phyloP scores from a whole-genome alignment of 2,329 filamentous ascomycete genomes.

The Apiospora pterosperma region DNA sequence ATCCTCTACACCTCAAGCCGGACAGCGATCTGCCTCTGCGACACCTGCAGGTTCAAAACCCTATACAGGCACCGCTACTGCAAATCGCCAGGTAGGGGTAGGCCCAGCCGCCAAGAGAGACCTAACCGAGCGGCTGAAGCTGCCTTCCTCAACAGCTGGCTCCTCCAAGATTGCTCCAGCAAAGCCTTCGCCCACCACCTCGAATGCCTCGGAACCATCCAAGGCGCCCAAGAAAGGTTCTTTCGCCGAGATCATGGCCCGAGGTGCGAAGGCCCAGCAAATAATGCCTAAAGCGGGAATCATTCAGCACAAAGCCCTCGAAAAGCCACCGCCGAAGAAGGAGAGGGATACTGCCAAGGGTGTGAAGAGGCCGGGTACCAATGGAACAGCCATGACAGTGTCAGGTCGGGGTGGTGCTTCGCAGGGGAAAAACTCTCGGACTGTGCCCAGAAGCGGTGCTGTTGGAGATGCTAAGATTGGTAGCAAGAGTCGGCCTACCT shows the following conservation, averaged over 20 bases:
- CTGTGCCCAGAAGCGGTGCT: constrained; percentile 17
- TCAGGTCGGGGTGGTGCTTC: constrained; percentile 16
- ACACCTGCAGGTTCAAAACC: background rate
- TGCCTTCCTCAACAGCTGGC: constrained; percentile 12
- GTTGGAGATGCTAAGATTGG: constrained; percentile 19
- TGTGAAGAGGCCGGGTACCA: constrained; percentile 37
- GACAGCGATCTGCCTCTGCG: background rate
- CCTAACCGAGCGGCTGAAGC: constrained; percentile 17
- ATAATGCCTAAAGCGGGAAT: constrained; percentile 61
- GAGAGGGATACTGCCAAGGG: constrained; percentile 46
- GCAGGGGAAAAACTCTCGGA: constrained; percentile 12
- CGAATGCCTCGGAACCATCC: constrained; percentile 23
- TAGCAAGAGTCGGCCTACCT: constrained; percentile 22
- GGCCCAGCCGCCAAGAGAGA: constrained; percentile 15
- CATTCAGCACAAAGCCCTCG: constrained; percentile 72
- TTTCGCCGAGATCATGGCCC: constrained; percentile 70
- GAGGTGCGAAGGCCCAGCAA: constrained; percentile 64
- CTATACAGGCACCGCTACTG: constrained; percentile 9
- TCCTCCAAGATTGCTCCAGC: constrained; percentile 19
- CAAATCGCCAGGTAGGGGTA: constrained; percentile 7
- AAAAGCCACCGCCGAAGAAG: constrained; percentile 52
- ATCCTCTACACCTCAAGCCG: constrained; percentile 8
- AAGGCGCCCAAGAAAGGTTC: constrained; percentile 66
- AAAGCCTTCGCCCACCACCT: constrained; percentile 23
- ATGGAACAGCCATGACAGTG: constrained; percentile 20